Percentiles rank a stretch among this genome's conserved stretches.
phyloP scores from a whole-genome alignment of 192 early-diverging fungal genomes.

The Phlyctochytrium bullatum region DNA sequence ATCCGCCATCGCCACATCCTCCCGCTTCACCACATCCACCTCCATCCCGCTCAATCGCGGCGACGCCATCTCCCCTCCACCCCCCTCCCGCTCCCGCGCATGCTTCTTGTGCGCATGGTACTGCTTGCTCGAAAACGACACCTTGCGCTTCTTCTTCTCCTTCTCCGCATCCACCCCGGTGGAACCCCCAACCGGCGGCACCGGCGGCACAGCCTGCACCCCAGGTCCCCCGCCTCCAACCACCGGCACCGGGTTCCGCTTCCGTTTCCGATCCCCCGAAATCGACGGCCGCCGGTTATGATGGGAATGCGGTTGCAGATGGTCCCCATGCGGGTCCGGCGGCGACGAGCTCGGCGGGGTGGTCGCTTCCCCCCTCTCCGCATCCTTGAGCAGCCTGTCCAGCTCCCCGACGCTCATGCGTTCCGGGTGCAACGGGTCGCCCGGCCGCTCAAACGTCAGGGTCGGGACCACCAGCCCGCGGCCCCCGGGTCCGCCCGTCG shows the following conservation, averaged over 20 bases:
- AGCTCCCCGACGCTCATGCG: conserved; percentile 20
- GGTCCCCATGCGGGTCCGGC: too few relatives aligned
- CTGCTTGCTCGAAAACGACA: neutral
- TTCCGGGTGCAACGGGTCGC: conserved; percentile 13
- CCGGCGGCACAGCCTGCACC: neutral
- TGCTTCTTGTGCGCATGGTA: neutral
- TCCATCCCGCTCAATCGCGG: neutral
- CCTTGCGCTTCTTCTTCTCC: neutral
- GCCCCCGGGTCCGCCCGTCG: too few relatives aligned
- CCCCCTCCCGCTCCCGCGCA: neutral
- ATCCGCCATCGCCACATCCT: neutral
- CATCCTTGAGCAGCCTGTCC: conserved; percentile 16
- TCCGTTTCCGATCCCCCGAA: neutral
- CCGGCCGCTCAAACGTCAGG: neutral
- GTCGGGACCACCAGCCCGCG: neutral
- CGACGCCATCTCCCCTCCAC: neutral
- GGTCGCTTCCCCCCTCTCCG: conserved; percentile 1
- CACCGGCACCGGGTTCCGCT: neutral
- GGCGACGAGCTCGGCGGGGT: too few relatives aligned
- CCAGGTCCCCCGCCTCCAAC: neutral
- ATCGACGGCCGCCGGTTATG: neutral
- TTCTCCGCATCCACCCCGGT: neutral
- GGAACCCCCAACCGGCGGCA: too few relatives aligned
- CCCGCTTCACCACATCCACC: neutral
- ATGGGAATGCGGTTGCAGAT: too few relatives aligned